Evolutionary conservation across 2,329 filamentous ascomycete species (phyloP).

Genomic region (Pyricularia grisea): DNA sequence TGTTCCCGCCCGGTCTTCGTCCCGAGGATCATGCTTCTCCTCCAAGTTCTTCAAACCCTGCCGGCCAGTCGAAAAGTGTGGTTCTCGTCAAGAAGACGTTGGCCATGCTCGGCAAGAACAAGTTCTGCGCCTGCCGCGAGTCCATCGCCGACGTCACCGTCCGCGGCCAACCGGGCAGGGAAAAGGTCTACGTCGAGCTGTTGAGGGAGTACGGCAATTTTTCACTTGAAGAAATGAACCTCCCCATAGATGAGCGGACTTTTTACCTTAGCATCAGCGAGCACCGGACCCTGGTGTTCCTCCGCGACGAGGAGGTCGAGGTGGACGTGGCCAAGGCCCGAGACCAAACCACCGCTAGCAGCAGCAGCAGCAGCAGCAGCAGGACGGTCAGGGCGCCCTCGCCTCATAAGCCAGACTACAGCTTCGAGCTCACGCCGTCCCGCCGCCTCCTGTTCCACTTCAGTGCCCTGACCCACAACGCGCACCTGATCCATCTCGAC

Average conservation of each 20-base stretch:
- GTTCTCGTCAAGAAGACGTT: too few relatives aligned
- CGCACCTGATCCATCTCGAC: slow-evolving; percentile 84
- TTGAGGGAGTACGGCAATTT: slow-evolving; percentile 32
- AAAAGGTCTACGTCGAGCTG: slow-evolving; percentile 42
- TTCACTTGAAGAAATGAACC: neutral
- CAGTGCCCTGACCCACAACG: slow-evolving; percentile 85
- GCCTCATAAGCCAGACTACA: slow-evolving; percentile 23
- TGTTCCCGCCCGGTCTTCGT: slow-evolving; percentile 28
- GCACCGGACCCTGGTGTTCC: slow-evolving; percentile 41
- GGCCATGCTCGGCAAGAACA: neutral
- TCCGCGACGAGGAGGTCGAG: slow-evolving; percentile 25
- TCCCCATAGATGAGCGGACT: too few relatives aligned
- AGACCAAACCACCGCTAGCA: neutral
- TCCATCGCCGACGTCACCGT: neutral
- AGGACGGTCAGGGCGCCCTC: slow-evolving; percentile 6
- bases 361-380: too few relatives aligned
- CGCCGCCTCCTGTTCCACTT: slow-evolving; percentile 75
- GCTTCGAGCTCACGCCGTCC: slow-evolving; percentile 53
- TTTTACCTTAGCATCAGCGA: slow-evolving; percentile 29
- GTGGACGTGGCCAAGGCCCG: neutral
- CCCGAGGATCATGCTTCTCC: neutral
- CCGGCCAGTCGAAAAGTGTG: too few relatives aligned
- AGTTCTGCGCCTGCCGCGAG: neutral
- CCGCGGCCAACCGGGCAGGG: slow-evolving; percentile 13
- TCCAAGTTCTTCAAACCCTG: neutral